Percentiles rank a stretch among this genome's conserved stretches.
These are phyloP conservation scores for Penicillium brasilianum DNA, from an alignment of 2,329 filamentous ascomycete genomes.

Conservation along the genomic window DNA sequence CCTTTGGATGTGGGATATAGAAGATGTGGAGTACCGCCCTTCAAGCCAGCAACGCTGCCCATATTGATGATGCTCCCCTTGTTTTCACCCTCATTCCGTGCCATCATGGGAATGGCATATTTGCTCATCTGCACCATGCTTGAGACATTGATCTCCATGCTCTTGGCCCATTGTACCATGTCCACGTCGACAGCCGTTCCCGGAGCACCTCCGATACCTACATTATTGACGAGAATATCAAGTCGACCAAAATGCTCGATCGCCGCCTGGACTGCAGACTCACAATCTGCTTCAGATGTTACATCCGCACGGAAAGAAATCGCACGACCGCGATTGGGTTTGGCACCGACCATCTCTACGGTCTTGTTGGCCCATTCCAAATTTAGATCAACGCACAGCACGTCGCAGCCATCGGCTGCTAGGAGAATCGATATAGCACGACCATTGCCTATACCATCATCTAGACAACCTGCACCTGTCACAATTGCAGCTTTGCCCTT, in stretches of 20 bases:
- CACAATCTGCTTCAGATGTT: constrained; percentile 59
- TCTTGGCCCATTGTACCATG: constrained; percentile 61
- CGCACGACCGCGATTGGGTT: constrained; percentile 44
- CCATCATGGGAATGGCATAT: constrained; percentile 65
- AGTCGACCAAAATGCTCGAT: constrained; percentile 57
- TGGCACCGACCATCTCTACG: constrained; percentile 56
- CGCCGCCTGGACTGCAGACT: constrained; percentile 47
- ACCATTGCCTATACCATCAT: constrained; percentile 66
- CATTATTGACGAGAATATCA: constrained; percentile 69
- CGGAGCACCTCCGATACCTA: constrained; percentile 63
- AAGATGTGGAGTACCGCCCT: constrained; percentile 59
- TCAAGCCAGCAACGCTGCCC: constrained; percentile 60
- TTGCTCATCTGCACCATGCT: constrained; percentile 70
- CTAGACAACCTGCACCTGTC: constrained; percentile 63
- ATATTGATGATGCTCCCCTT: constrained; percentile 56
- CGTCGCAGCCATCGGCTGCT: constrained; percentile 62
- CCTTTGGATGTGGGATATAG: constrained; percentile 61
- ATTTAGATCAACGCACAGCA: constrained; percentile 64
- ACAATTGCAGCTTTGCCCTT: constrained; percentile 52
- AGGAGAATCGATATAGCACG: constrained; percentile 62
- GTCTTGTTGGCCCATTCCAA: constrained; percentile 58
- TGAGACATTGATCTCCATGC: constrained; percentile 66
- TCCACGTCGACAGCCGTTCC: constrained; percentile 67
- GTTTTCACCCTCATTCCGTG: constrained; percentile 54
- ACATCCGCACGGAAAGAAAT: constrained; percentile 55